These are phyloP conservation scores for Tricholoma sp. DNA, from an alignment of 768 basidiomycete species.

Conservation along the genomic window DNA sequence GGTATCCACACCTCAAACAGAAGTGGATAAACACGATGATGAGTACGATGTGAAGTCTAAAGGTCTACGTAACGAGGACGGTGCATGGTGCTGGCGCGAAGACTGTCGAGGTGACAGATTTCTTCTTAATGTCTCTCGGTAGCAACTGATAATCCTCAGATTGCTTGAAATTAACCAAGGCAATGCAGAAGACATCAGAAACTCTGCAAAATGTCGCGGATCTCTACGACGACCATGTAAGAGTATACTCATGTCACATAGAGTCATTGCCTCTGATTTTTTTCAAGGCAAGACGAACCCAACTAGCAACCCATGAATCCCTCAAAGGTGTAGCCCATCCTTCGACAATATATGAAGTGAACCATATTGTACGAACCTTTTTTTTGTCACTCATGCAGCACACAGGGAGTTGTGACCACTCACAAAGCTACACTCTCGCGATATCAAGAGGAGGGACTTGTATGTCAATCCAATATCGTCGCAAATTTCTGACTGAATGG, in stretches of 20 bases:
- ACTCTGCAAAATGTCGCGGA: slow-evolving; percentile 71
- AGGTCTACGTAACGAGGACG: slow-evolving; percentile 62
- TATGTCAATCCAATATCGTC: slow-evolving; percentile 17
- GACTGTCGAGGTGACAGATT: slow-evolving; percentile 53
- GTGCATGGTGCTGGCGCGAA: slow-evolving; percentile 88
- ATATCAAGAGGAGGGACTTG: slow-evolving; percentile 48
- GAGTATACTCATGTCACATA: slow-evolving; percentile 17
- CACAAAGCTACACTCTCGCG: slow-evolving; percentile 65
- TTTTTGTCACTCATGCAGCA: neutral
- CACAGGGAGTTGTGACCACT: slow-evolving; percentile 66
- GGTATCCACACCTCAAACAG: slow-evolving; percentile 41
- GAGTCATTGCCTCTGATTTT: neutral
- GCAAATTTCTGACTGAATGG: neutral
- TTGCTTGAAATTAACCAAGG: slow-evolving; percentile 75
- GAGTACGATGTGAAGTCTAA: slow-evolving; percentile 33
- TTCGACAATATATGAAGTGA: slow-evolving; percentile 62
- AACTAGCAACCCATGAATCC: slow-evolving; percentile 69
- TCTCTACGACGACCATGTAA: slow-evolving; percentile 73
- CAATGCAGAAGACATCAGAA: slow-evolving; percentile 71
- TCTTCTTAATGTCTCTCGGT: neutral
- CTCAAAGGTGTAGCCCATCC: slow-evolving; percentile 78
- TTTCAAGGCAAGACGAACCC: slow-evolving; percentile 63
- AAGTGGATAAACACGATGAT: slow-evolving; percentile 46
- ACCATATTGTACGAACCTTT: neutral
- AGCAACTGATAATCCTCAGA: slow-evolving; percentile 32